Evolutionary conservation across 805 yeast species (phyloP).

Genomic region (Candida easanensis): DNA sequence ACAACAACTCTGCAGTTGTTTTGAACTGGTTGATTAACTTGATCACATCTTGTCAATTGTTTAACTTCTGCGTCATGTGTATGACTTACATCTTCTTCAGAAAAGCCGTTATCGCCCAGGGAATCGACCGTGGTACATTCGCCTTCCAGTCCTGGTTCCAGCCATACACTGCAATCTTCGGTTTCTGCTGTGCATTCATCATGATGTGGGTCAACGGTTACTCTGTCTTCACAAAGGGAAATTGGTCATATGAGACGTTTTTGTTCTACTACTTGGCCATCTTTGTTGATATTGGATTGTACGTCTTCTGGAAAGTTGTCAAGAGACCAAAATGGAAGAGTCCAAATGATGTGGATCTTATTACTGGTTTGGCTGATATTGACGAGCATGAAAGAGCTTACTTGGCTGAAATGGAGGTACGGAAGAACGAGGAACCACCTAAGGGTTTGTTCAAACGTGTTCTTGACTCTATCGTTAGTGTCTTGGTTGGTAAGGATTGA

Average conservation of each 20-base stretch:
- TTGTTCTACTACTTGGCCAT: constrained; percentile 72
- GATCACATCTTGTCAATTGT: constrained; percentile 67
- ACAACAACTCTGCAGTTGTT: constrained; percentile 57
- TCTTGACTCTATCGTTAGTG: neutral
- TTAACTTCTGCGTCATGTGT: constrained; percentile 56
- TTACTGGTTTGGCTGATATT: constrained; percentile 52
- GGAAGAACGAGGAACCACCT: constrained; percentile 6
- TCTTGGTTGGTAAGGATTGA: constrained; percentile 24
- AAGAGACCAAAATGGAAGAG: constrained; percentile 46
- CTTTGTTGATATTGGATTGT: constrained; percentile 51
- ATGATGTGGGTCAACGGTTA: constrained; percentile 69
- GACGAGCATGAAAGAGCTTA: constrained; percentile 50
- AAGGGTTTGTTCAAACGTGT: neutral
- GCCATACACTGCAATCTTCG: constrained; percentile 55
- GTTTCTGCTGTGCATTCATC: constrained; percentile 40
- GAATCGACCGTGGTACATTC: constrained; percentile 41
- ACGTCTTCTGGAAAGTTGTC: constrained; percentile 47
- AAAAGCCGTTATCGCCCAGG: constrained; percentile 55
- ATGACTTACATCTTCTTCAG: constrained; percentile 60
- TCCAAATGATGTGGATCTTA: constrained; percentile 50
- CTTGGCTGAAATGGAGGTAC: constrained; percentile 15
- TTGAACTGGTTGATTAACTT: constrained; percentile 71
- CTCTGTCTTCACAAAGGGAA: constrained; percentile 62
- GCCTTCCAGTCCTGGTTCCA: constrained; percentile 56
- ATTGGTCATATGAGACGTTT: constrained; percentile 61